Base-by-base conservation (phyloP, 2,329 filamentous ascomycete species). In the Elsinoe arachidis region DNA sequence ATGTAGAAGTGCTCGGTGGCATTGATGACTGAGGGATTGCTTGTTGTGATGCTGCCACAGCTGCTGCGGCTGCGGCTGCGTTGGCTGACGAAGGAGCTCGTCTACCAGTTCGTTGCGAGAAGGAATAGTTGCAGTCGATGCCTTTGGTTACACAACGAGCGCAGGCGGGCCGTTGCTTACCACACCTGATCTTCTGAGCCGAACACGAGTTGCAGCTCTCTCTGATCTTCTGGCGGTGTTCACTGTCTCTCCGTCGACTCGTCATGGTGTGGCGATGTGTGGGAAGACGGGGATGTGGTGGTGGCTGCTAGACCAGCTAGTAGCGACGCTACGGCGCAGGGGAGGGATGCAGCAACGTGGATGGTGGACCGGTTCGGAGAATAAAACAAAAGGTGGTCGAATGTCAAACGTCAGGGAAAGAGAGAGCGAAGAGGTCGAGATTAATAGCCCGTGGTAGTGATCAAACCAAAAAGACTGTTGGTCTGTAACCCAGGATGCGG, bases 131-230 rank as follows among this genome's bases (percentile, higher is more conserved):
- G 54, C 63, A 65, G 19, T 59, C 34, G 14, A 61, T 54, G 37
- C 60, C 58, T 58, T 62, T 62, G 30, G 58, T 56, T 26, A 55
- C 44, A 59, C 63, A 65, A 49, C 63, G 49, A 46, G 56, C 53
- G 47, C 63, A 65, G 12, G 60, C 57, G 5, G 63, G 63, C 38
- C 62, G 60, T 49, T 65, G 62, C 47, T 62, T 61, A 53, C 49
- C 49, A 53, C 49, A 53, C 26, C 56, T 46, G 35, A 58, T 58
- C 41, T 58, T 58, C 47, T 58, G 56, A 19, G 56, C 49, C 19
- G 46, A 53, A 46, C 56, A 58, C 19, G 26, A 39, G 37, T 58
- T 58, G 56, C 56, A 58, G 30, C 35, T 43, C 23, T 58, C 56
- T 53, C 56, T 39, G 47, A 58, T 58, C 37, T 58, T 58, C 23